Evolutionary conservation across 169 alveolate genomes (phyloP).

Genomic region (Hepatocystis sp.): DNA sequence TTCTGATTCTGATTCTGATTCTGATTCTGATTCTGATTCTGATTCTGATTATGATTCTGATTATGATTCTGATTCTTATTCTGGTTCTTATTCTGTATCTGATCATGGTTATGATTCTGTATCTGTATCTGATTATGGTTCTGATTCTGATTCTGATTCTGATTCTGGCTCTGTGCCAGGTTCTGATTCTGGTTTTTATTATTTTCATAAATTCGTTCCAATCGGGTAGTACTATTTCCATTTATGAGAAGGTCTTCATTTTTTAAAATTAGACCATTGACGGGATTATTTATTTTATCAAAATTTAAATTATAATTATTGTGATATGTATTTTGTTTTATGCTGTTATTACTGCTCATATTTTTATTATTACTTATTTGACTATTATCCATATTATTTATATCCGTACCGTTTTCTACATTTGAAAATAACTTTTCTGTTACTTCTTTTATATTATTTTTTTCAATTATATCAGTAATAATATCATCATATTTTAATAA

Average conservation of each 20-base stretch:
- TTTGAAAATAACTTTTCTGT: background rate
- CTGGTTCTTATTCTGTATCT: too few species aligned
- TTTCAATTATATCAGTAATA: conserved; percentile 23
- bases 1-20: too few species aligned
- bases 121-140: too few species aligned
- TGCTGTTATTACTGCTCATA: background rate
- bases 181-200: too few species aligned
- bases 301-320: conserved; percentile 4
- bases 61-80: too few species aligned
- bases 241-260: background rate
- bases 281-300: conserved; percentile 9
- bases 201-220: too few species aligned
- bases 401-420: background rate
- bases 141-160: too few species aligned
- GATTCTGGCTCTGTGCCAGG: too few species aligned
- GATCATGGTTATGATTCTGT: too few species aligned
- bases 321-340: background rate
- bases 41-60: too few species aligned
- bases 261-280: background rate
- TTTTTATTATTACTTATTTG: background rate
- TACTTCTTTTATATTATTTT: conserved; percentile 28
- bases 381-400: background rate
- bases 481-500: conserved; percentile 43
- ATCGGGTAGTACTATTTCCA: background rate
- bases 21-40: too few species aligned